These are phyloP conservation scores for Rhodotorula sp. DNA, from an alignment of 1,284 basidiomycete species.

Conservation along the genomic window DNA sequence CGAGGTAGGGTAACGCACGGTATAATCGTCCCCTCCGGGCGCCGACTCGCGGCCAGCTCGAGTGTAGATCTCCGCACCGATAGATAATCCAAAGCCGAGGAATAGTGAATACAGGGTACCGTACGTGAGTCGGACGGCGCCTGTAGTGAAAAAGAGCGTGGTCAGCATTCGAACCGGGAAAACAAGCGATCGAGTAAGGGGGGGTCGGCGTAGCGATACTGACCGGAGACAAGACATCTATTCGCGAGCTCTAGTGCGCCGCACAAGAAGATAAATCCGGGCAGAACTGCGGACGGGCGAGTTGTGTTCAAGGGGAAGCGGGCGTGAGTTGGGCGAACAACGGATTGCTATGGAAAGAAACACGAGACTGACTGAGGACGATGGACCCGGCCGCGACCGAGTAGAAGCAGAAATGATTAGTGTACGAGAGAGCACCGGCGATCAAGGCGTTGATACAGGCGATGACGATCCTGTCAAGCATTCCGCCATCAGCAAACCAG, in stretches of 20 bases:
- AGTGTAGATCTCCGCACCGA: slow-evolving; percentile 64
- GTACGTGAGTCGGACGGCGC: slow-evolving; percentile 72
- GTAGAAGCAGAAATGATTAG: slow-evolving; percentile 74
- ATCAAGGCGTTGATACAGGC: slow-evolving; percentile 74
- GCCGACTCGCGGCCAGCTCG: slow-evolving; percentile 16
- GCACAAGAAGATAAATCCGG: slow-evolving; percentile 74
- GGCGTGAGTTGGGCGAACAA: background rate
- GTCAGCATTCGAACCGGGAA: background rate
- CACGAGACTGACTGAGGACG: slow-evolving; percentile 61
- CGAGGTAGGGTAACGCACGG: background rate
- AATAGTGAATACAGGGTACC: slow-evolving; percentile 51
- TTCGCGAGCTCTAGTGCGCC: slow-evolving; percentile 71
- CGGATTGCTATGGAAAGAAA: background rate
- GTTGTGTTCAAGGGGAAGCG: background rate
- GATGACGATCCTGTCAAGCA: slow-evolving; percentile 70
- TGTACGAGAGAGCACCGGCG: slow-evolving; percentile 68
- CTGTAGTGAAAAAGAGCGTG: slow-evolving; percentile 42
- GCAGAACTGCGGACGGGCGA: slow-evolving; percentile 52
- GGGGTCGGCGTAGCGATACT: no score
- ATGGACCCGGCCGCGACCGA: slow-evolving; percentile 78
- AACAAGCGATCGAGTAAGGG: no score
- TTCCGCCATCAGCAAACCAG: no score
- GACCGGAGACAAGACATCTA: slow-evolving; percentile 63
- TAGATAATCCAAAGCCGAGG: slow-evolving; percentile 79
- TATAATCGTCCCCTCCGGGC: slow-evolving; percentile 23